Base-by-base conservation (phyloP, 108 stramenopile genomes). In the Phaeodactylum tricornutum region DNA sequence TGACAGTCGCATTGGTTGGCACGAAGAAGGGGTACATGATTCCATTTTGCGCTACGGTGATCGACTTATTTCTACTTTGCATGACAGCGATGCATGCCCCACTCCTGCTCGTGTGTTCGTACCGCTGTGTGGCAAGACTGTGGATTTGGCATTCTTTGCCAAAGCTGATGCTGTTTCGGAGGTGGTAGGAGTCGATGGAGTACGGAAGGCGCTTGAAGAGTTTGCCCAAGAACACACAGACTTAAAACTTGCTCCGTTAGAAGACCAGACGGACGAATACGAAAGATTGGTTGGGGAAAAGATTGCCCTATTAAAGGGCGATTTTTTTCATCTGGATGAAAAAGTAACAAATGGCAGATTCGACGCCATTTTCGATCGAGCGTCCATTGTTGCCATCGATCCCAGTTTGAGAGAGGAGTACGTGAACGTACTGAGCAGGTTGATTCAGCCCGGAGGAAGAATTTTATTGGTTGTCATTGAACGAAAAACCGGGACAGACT, bases 91-190 rank as follows among this genome's bases (percentile, higher is more conserved):
- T n/a, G n/a, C 39, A 5, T 11, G 19, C 39, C 5, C 39, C 19
- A 41, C 8, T 12, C 39, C 5, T 20, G 19, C 4, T 41, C 37
- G 50, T 2, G 34, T 52, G 21, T 79, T 90, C 43, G 79, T 90
- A 22, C 88, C 88, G n/a, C 66, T 90, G 14, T 90, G 88, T 55
- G 88, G 88, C 36, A 90, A 90, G 63, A 72, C 88, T 30, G 62
- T 85, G 11, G 88, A 90, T 43, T 67, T 90, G 71, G 74, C 79
- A 3, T 81, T 57, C 49, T 59, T 90, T 19, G 71, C 83, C 7
- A 45, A 35, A 1, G 47, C 69, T 43, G 39, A 56, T 12, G 44
- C 39, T 23, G 66, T 74, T 19, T 11, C 16, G 3, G 50, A 67
- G 37, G 76, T 85, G 22, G 79, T 83, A 7, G 88, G 88, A 21